Evolutionary conservation across 2,329 filamentous ascomycete genomes (phyloP).

Genomic region (Acrocalymma vagum): DNA sequence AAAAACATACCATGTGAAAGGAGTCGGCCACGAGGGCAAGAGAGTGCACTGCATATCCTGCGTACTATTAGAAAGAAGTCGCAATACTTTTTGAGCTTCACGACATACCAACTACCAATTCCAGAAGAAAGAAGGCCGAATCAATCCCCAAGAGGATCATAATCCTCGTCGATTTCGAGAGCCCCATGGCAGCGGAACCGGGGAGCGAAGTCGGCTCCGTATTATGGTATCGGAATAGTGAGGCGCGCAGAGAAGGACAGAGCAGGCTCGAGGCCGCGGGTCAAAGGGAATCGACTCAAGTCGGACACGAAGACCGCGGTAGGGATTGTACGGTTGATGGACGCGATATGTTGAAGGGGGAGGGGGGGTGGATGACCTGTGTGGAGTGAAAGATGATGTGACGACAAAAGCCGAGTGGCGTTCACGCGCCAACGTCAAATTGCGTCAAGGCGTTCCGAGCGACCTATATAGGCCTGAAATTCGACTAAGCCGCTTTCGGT

Average conservation of each 20-base stretch:
- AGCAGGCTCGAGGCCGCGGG: no score
- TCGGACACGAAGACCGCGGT: no score
- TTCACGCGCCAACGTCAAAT: no score
- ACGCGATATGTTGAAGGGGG: no score
- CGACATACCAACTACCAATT: constrained; percentile 74
- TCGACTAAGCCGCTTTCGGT: no score
- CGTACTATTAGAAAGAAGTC: constrained; percentile 10
- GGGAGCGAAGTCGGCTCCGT: constrained; percentile 17
- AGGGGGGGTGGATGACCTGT: no score
- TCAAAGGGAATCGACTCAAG: no score
- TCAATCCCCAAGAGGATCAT: constrained; percentile 93
- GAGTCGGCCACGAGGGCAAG: constrained; percentile 94
- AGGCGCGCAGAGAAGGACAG: neutral
- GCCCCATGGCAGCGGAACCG: constrained; percentile 68
- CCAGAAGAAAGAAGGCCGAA: constrained; percentile 86
- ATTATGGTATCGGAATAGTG: constrained; percentile 13
- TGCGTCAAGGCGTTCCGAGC: no score
- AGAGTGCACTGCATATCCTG: constrained; percentile 84
- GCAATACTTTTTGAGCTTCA: neutral
- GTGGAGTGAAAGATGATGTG: no score
- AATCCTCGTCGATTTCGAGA: constrained; percentile 93
- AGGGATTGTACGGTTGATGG: no score
- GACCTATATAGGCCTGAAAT: no score
- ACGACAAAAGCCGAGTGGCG: no score
- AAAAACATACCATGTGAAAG: constrained; percentile 85